A percentile compares a stretch with the other conserved stretches of the same genome.
These are phyloP conservation scores for Nakazawaea ishiwadae DNA, from an alignment of 805 yeast genomes.

Conservation along the genomic window DNA sequence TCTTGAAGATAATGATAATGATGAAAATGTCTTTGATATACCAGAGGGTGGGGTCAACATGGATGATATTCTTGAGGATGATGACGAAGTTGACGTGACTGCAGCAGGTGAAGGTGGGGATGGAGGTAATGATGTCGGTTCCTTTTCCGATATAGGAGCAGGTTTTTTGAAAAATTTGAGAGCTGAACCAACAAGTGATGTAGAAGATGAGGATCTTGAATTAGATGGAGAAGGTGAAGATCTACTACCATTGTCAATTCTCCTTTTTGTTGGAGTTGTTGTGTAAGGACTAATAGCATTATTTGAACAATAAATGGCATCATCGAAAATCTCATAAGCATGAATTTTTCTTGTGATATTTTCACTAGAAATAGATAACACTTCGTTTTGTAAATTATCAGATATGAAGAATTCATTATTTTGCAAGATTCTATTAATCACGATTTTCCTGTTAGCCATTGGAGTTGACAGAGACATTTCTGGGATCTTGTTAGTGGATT, in stretches of 20 bases:
- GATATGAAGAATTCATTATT: constrained; percentile 18
- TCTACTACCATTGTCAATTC: background rate
- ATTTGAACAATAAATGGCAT: constrained; percentile 45
- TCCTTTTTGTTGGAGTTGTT: background rate
- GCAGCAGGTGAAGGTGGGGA: constrained; percentile 9
- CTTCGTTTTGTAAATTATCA: constrained; percentile 10
- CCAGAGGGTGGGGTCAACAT: constrained; percentile 1
- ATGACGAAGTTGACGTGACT: constrained; percentile 10
- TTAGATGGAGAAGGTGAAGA: background rate
- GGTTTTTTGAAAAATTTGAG: constrained; percentile 11
- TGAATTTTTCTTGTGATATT: constrained; percentile 44
- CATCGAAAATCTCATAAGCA: constrained; percentile 63
- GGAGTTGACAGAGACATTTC: constrained; percentile 24
- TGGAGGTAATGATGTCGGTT: constrained; percentile 13
- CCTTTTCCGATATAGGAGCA: background rate
- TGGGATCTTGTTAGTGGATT: constrained; percentile 3
- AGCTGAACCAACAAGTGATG: constrained; percentile 8
- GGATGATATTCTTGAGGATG: constrained; percentile 18
- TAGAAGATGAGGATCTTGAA: background rate
- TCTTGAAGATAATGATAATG: constrained; percentile 19
- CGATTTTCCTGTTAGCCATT: constrained; percentile 44
- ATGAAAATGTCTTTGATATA: constrained; percentile 12
- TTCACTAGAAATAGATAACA: constrained; percentile 9
- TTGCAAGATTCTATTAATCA: constrained; percentile 31
- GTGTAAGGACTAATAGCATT: constrained; percentile 2